These are phyloP conservation scores for Aspergillus diversus DNA, from an alignment of 495 filamentous ascomycete species.

Conservation along the genomic window DNA sequence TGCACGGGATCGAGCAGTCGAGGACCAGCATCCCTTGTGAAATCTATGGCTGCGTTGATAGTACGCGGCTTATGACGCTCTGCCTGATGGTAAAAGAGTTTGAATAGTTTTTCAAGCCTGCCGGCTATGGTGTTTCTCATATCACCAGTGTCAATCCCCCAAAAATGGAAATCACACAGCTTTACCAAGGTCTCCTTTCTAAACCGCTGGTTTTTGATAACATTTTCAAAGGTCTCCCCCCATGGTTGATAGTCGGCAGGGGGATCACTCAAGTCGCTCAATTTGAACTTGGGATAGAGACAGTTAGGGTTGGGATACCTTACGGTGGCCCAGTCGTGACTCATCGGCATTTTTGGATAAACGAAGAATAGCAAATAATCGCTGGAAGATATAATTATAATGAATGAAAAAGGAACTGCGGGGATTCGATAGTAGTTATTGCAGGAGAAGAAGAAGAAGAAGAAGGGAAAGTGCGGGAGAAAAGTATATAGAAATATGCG, in stretches of 20 bases:
- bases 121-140: not conserved
- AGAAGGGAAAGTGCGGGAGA: not conserved
- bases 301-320: slow-evolving; percentile 18
- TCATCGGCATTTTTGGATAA: slow-evolving; percentile 8
- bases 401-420: too few relatives aligned
- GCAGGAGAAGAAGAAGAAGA: not conserved
- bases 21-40: slow-evolving; percentile 40
- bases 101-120: slow-evolving; percentile 24
- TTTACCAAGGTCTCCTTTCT: not conserved
- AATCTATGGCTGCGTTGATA: slow-evolving; percentile 24
- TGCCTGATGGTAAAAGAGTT: slow-evolving; percentile 36
- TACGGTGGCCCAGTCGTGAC: not conserved
- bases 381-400: too few relatives aligned
- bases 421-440: too few relatives aligned
- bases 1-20: slow-evolving; percentile 30
- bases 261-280: slow-evolving; percentile 31
- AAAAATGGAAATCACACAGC: slow-evolving; percentile 30
- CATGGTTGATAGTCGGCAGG: slow-evolving; percentile 25
- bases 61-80: slow-evolving; percentile 22
- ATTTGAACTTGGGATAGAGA: slow-evolving; percentile 14
- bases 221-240: not conserved
- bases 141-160: slow-evolving; percentile 33
- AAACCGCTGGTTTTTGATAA: slow-evolving; percentile 1
- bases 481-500: not conserved
- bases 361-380: not conserved